Percentiles rank a stretch among this genome's conserved stretches.
phyloP scores from a whole-genome alignment of 495 filamentous ascomycete species.

The Pseudevernia furfuracea region DNA sequence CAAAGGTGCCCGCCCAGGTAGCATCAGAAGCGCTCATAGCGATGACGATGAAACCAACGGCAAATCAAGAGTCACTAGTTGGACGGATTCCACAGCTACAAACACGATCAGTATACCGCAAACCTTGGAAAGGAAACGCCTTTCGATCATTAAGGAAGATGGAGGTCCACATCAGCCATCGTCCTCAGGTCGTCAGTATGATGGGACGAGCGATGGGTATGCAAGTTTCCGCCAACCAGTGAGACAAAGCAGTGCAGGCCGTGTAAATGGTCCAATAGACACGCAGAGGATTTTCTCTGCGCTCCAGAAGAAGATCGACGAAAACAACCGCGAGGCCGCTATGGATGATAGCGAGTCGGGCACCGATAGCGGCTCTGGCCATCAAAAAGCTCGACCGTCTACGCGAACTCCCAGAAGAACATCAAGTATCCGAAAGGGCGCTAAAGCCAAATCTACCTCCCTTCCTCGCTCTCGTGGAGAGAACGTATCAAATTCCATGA shows the following conservation, averaged over 20 bases:
- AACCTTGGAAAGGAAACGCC: slow-evolving; percentile 43
- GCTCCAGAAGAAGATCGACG: slow-evolving; percentile 57
- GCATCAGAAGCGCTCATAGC: slow-evolving; percentile 45
- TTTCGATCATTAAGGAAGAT: slow-evolving; percentile 62
- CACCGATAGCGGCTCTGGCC: slow-evolving; percentile 31
- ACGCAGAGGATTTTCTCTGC: slow-evolving; percentile 62
- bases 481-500: not conserved
- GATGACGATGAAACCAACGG: slow-evolving; percentile 44
- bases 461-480: not conserved
- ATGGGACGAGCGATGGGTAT: slow-evolving; percentile 7
- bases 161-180: slow-evolving; percentile 41
- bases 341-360: slow-evolving; percentile 31
- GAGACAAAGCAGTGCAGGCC: slow-evolving; percentile 19
- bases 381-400: slow-evolving; percentile 31
- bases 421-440: slow-evolving; percentile 6
- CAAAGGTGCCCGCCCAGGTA: slow-evolving; percentile 41
- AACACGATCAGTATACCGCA: slow-evolving; percentile 39
- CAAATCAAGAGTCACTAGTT: slow-evolving; percentile 66
- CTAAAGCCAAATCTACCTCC: not conserved
- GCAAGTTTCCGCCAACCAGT: slow-evolving; percentile 19
- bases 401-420: slow-evolving; percentile 27
- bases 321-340: slow-evolving; percentile 27
- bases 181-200: slow-evolving; percentile 14
- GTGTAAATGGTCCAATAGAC: slow-evolving; percentile 18
- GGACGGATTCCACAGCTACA: slow-evolving; percentile 56